phyloP scores from a whole-genome alignment of 345 rosid genomes.

The Balakata baccata region DNA sequence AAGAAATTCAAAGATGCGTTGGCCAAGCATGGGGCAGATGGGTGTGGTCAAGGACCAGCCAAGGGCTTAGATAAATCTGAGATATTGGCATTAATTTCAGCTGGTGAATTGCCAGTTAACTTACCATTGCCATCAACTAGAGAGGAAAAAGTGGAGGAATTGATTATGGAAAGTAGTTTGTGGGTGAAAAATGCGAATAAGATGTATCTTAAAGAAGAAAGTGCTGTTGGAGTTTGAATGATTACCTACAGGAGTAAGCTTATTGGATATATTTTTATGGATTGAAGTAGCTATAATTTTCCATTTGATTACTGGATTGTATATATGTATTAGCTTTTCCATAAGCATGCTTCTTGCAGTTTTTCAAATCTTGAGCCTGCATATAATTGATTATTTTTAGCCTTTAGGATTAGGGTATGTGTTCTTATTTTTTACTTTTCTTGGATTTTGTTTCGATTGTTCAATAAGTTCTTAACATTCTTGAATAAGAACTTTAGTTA shows the following conservation, averaged over 20 bases:
- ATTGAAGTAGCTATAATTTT: background rate
- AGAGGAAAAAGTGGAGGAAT: slow-evolving; percentile 18
- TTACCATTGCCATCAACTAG: background rate
- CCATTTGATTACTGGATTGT: background rate
- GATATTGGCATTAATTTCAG: slow-evolving; percentile 29
- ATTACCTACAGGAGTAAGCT: background rate
- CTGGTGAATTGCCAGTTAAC: slow-evolving; percentile 28
- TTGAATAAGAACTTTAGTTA: background rate
- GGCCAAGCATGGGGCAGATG: slow-evolving; percentile 44
- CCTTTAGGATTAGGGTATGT: no score
- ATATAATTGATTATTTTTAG: background rate
- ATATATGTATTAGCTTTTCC: slow-evolving; percentile 9
- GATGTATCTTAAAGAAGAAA: slow-evolving; percentile 7
- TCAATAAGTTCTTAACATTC: no score
- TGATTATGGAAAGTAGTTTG: slow-evolving; percentile 9
- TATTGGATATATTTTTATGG: background rate
- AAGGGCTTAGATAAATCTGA: slow-evolving; percentile 53
- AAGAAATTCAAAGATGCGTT: slow-evolving; percentile 65
- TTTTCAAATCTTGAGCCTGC: slow-evolving; percentile 15
- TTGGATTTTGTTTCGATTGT: background rate
- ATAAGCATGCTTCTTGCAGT: slow-evolving; percentile 21
- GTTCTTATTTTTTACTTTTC: background rate
- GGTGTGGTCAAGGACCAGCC: slow-evolving; percentile 45
- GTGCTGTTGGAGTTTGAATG: slow-evolving; percentile 14
- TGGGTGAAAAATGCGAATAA: slow-evolving; percentile 8